These are phyloP conservation scores for Penicillium crystallinum DNA, from an alignment of 495 filamentous ascomycete genomes.

Conservation along the genomic window DNA sequence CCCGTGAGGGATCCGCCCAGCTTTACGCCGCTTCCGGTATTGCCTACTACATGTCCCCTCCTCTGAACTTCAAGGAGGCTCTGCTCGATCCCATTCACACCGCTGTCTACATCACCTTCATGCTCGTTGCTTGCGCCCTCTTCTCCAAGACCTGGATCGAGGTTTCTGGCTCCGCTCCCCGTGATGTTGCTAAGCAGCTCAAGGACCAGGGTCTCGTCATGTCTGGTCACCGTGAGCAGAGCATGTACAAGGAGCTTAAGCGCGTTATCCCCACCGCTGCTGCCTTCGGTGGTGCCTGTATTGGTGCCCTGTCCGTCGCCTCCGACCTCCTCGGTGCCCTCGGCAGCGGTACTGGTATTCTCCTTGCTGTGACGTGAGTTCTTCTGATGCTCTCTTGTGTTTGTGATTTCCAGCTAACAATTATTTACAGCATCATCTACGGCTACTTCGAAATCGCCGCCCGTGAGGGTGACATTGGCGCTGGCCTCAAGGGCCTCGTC, in stretches of 20 bases:
- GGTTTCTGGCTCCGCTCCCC: constrained; percentile 92
- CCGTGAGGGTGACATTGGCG: constrained; percentile 87
- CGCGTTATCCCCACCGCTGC: constrained; percentile 97
- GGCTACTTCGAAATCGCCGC: constrained; percentile 99
- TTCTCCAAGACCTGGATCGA: constrained; percentile 99
- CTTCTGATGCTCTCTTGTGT: not conserved
- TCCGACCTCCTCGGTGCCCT: constrained; percentile 95
- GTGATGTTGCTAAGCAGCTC: constrained; percentile 98
- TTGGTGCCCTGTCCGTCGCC: constrained; percentile 92
- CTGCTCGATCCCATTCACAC: constrained; percentile 96
- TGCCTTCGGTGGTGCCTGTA: constrained; percentile 98
- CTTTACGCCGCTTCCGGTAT: constrained; percentile 88
- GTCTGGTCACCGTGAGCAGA: constrained; percentile 98
- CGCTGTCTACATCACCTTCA: constrained; percentile 90
- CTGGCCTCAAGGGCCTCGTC: constrained; percentile 86
- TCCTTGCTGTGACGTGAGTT: constrained; percentile 97
- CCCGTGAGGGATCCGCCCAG: constrained; percentile 91
- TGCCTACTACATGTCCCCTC: constrained; percentile 99
- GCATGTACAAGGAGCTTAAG: constrained; percentile 99
- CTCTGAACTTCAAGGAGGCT: constrained; percentile 94
- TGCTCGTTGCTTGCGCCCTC: constrained; percentile 93
- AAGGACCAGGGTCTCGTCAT: constrained; percentile 99
- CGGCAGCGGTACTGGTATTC: constrained; percentile 93
- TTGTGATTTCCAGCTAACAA: constrained; percentile 13
- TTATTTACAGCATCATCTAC: constrained; percentile 76